Conservation (phyloP, 345 rosid species). For the Diplotaxis tenuifolia region DNA sequence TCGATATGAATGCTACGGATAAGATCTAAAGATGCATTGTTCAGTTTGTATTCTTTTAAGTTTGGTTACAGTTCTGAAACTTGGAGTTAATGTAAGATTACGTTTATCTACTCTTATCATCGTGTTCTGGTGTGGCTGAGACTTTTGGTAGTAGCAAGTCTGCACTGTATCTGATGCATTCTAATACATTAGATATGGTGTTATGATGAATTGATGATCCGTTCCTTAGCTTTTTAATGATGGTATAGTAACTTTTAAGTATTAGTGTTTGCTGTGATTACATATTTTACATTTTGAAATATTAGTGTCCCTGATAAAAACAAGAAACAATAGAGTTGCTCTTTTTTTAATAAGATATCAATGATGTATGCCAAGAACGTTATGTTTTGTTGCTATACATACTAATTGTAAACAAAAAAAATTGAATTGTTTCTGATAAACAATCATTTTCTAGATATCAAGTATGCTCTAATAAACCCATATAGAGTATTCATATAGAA, state of each 20-base stretch:
- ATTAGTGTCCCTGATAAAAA: no score
- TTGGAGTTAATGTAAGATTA: slow-evolving; percentile 9
- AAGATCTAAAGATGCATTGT: background rate
- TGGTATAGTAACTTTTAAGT: no score
- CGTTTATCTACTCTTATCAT: background rate
- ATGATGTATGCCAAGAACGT: background rate
- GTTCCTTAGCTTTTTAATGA: no score
- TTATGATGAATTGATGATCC: background rate
- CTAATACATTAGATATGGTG: background rate
- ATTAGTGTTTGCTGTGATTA: no score
- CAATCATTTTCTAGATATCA: background rate
- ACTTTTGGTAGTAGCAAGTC: background rate
- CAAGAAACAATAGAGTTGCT: no score
- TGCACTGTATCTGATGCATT: background rate
- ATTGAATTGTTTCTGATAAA: background rate
- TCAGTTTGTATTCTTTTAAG: no score
- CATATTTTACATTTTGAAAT: no score
- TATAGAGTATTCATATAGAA: background rate
- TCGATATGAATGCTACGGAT: background rate
- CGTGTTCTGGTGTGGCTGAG: background rate
- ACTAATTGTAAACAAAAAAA: background rate
- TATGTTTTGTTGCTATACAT: background rate
- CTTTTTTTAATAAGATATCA: no score
- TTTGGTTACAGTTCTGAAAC: background rate
- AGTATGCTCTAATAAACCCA: background rate